These are phyloP conservation scores for Allomyces javanicus DNA, from an alignment of 192 early-diverging fungal genomes.

Conservation along the genomic window DNA sequence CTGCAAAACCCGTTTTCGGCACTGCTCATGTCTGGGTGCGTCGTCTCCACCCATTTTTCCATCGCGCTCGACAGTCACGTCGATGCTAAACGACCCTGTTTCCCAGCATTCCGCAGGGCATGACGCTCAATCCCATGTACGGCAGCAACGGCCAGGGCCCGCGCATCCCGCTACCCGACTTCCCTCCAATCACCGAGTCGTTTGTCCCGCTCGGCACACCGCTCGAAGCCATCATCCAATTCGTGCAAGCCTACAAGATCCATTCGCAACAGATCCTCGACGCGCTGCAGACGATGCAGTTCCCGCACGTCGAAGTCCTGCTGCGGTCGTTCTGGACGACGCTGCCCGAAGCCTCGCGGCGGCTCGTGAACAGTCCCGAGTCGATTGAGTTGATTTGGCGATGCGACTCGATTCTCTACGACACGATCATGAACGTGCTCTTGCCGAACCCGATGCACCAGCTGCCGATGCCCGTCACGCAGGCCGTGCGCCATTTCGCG, in stretches of 20 bases:
- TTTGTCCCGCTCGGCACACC: slow-evolving; percentile 5
- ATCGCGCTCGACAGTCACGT: no score
- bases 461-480: slow-evolving; percentile 13
- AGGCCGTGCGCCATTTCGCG: slow-evolving; percentile 11
- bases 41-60: background rate
- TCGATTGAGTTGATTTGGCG: slow-evolving; percentile 24
- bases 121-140: background rate
- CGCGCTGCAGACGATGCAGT: slow-evolving; percentile 12
- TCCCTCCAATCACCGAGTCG: slow-evolving; percentile 5
- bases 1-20: slow-evolving; percentile 1
- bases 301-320: slow-evolving; percentile 10
- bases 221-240: background rate
- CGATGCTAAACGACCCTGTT: no score
- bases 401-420: slow-evolving; percentile 27
- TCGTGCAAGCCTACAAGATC: slow-evolving; percentile 10
- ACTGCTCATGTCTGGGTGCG: background rate
- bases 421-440: slow-evolving; percentile 18
- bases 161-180: slow-evolving; percentile 5
- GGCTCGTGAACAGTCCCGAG: slow-evolving; percentile 9
- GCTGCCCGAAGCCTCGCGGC: slow-evolving; percentile 3
- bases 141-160: background rate
- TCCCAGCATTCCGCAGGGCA: no score
- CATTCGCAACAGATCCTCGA: slow-evolving; percentile 11
- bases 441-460: slow-evolving; percentile 12
- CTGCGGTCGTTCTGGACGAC: slow-evolving; percentile 9